A percentile compares a stretch with the other conserved stretches of the same genome.
Conservation (phyloP, 2,329 filamentous ascomycete species). For the Onygena corvina region DNA sequence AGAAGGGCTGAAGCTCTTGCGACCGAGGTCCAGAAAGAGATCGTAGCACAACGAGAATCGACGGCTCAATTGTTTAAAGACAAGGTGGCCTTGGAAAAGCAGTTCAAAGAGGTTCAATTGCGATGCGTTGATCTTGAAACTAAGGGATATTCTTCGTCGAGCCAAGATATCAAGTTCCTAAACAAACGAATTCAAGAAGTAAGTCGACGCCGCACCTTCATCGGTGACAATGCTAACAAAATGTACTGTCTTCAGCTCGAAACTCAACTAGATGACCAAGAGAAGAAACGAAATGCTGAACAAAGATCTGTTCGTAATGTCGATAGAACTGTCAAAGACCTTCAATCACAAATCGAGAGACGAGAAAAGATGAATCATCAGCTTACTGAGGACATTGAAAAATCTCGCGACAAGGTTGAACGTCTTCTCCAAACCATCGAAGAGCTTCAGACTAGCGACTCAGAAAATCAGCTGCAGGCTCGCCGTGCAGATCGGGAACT, state of each 20-base stretch:
- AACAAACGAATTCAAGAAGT: constrained; percentile 93
- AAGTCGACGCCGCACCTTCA: constrained; percentile 24
- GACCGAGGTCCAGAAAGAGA: constrained; percentile 85
- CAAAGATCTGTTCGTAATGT: constrained; percentile 83
- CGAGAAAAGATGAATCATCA: constrained; percentile 78
- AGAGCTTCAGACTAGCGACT: constrained; percentile 81
- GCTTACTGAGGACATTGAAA: constrained; percentile 68
- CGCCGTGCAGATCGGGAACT: constrained; percentile 83
- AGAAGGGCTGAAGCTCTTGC: constrained; percentile 77
- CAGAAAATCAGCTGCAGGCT: constrained; percentile 63
- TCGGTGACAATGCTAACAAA: background rate
- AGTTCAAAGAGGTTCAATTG: constrained; percentile 78
- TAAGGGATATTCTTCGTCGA: constrained; percentile 88
- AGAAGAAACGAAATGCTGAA: constrained; percentile 64
- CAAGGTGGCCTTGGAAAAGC: constrained; percentile 80
- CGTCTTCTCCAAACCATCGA: constrained; percentile 84
- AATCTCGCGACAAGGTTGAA: constrained; percentile 81
- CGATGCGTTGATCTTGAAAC: constrained; percentile 88
- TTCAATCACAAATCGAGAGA: constrained; percentile 83
- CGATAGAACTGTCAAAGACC: constrained; percentile 84
- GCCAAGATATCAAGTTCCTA: constrained; percentile 88
- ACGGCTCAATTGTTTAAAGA: constrained; percentile 75
- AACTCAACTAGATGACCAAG: constrained; percentile 69
- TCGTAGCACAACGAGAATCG: constrained; percentile 69
- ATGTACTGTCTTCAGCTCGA: constrained; percentile 53